A percentile compares a stretch with the other conserved stretches of the same genome.
phyloP scores from a whole-genome alignment of 2,329 filamentous ascomycete genomes.

The Geosmithia morbida region DNA sequence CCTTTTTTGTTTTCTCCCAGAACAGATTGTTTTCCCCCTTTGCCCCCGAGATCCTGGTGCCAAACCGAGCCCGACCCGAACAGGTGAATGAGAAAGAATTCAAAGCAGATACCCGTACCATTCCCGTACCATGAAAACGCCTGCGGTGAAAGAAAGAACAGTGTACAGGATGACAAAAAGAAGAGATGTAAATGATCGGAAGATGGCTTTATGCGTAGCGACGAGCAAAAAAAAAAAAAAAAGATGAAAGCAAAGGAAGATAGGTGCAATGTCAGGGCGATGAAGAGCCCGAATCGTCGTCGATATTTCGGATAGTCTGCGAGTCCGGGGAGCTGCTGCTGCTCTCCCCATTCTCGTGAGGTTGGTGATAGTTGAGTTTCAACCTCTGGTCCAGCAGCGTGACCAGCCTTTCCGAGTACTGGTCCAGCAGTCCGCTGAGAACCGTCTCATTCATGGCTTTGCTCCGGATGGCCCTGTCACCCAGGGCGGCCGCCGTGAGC shows the following conservation, averaged over 20 bases:
- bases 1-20: background rate
- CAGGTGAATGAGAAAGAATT: background rate
- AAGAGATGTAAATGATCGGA: too few relatives aligned
- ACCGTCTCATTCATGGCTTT: constrained; percentile 41
- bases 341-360: constrained; percentile 14
- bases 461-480: constrained; percentile 39
- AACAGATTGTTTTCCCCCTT: background rate
- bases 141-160: too few relatives aligned
- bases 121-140: too few relatives aligned
- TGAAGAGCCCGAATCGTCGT: constrained; percentile 18
- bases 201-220: too few relatives aligned
- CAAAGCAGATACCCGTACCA: too few relatives aligned
- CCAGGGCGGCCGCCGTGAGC: constrained; percentile 45
- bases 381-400: constrained; percentile 61
- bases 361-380: constrained; percentile 24
- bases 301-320: constrained; percentile 5
- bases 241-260: background rate
- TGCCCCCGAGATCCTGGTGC: too few relatives aligned
- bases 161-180: too few relatives aligned
- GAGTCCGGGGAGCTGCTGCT: constrained; percentile 12
- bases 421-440: constrained; percentile 52
- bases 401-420: constrained; percentile 61
- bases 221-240: background rate
- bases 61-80: too few relatives aligned
- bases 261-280: constrained; percentile 9